Percentiles rank a stretch among this genome's conserved stretches.
Conservation (phyloP, 371 early-diverging fungal species). For the Zopfochytrium polystomum region DNA sequence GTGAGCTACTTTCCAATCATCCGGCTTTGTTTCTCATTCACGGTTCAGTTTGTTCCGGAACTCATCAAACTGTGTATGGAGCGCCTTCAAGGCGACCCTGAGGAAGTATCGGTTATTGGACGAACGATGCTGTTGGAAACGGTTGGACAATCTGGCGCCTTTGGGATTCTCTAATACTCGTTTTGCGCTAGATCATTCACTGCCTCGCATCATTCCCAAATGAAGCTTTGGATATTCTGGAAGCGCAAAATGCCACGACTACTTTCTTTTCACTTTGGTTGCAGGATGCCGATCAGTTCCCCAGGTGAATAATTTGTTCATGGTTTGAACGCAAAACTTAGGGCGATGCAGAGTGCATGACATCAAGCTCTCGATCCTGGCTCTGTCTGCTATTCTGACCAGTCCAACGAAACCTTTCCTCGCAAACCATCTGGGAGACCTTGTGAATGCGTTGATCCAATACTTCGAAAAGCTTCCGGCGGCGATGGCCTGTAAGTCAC, state of each 20-base stretch:
- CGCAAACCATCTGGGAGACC: slow-evolving; percentile 70
- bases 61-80: slow-evolving; percentile 65
- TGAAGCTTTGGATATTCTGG: slow-evolving; percentile 68
- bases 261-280: slow-evolving; percentile 83
- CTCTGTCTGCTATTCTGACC: slow-evolving; percentile 71
- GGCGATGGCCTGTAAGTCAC: slow-evolving; percentile 71
- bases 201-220: slow-evolving; percentile 79
- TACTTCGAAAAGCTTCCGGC: slow-evolving; percentile 72
- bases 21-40: not conserved
- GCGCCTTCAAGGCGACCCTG: slow-evolving; percentile 56
- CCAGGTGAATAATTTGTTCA: too few relatives aligned
- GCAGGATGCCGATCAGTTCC: slow-evolving; percentile 62
- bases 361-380: slow-evolving; percentile 81
- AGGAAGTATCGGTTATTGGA: slow-evolving; percentile 54
- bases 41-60: slow-evolving; percentile 49
- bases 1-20: slow-evolving; percentile 36
- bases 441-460: slow-evolving; percentile 64
- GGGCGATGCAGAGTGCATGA: slow-evolving; percentile 96
- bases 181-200: slow-evolving; percentile 57
- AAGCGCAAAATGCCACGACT: slow-evolving; percentile 69
- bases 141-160: slow-evolving; percentile 3
- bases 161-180: not conserved
- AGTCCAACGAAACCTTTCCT: slow-evolving; percentile 64
- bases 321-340: too few relatives aligned
- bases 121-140: slow-evolving; percentile 14